Percentiles rank a stretch among this genome's conserved stretches.
Evolutionary conservation across 331 rosid species (phyloP).

Genomic region (Phaseolus coccineus): DNA sequence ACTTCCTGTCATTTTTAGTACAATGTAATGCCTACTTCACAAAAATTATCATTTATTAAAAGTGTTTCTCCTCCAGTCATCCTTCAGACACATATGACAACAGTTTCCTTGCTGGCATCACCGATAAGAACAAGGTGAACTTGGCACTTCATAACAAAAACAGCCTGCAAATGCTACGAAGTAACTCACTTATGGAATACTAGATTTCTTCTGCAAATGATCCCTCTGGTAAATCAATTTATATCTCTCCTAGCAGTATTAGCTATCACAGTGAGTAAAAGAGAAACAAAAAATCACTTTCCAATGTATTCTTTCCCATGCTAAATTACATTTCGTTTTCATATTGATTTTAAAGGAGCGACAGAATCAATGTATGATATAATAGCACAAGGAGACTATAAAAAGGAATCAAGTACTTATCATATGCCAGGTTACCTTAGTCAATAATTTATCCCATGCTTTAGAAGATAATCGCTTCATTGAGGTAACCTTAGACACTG

Average conservation of each 20-base stretch:
- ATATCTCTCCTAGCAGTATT: background rate
- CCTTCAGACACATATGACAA: background rate
- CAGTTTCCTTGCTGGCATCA: constrained; percentile 12
- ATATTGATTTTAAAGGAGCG: constrained; percentile 27
- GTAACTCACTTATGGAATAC: constrained; percentile 1
- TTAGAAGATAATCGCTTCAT: constrained; percentile 75
- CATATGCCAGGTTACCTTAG: constrained; percentile 60
- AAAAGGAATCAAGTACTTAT: constrained; percentile 24
- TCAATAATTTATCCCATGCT: constrained; percentile 77
- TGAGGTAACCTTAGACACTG: constrained; percentile 74
- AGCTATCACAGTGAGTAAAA: constrained; percentile 10
- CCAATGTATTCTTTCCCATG: constrained; percentile 29
- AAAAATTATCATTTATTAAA: background rate
- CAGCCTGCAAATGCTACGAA: background rate
- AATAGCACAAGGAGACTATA: constrained; percentile 8
- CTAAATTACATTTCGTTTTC: constrained; percentile 9
- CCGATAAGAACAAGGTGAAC: background rate
- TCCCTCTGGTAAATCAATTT: background rate
- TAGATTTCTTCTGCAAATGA: background rate
- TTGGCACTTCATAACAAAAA: background rate
- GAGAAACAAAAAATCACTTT: background rate
- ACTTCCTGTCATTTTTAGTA: background rate
- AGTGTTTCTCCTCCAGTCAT: background rate
- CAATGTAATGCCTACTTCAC: background rate
- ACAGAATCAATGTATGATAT: background rate